Base-by-base conservation (phyloP, 2,329 filamentous ascomycete species). In the Microthyrium microscopicum region DNA sequence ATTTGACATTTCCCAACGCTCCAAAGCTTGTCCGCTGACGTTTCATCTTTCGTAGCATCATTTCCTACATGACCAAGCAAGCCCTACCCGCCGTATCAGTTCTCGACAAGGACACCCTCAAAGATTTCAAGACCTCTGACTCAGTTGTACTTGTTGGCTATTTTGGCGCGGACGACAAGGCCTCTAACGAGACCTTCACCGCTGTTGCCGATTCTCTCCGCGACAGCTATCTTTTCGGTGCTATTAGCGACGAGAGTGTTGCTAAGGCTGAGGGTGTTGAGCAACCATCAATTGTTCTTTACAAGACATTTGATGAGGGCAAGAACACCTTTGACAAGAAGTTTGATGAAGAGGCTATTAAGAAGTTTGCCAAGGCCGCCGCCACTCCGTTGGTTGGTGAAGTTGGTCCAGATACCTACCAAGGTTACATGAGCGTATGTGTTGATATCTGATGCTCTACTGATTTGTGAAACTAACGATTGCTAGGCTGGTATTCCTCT, bases 221-320 rank as follows among this genome's bases (percentile, higher is more conserved):
- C 43, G 87, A 98, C 56, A 77, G 70, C 56, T 94, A 82, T 67
- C 77, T 93, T 46, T 98, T 98, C 56, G 89, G 82, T 50, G 76
- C 80, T 41, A 79, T 77, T 57, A 82, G 70, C 56, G 89, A 95
- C 52, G 76, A 76, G 41, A 72, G 68, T 36, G 64, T 95, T 44
- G 84, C 89, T 49, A 76, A 92, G 69, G 77, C 80, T 31, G 89
- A 92, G 65, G 85, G 80, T 46, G 82, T 92, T 55, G 78, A 76
- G 56, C 73, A 78, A 50, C 89, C 89, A 42, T 75, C 79, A 37
- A 64, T 98, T 43, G 81, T 94, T 43, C 73, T 98, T 39, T 95
- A 95, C 77, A 95, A 98, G 73, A 69, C 77, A 39, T 98, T 95
- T 51, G 89, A 98, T 52, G 87, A 95, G 65, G 84, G 85, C 64